Base-by-base conservation (phyloP, 805 yeast species). In the Lipomyces japonicus region DNA sequence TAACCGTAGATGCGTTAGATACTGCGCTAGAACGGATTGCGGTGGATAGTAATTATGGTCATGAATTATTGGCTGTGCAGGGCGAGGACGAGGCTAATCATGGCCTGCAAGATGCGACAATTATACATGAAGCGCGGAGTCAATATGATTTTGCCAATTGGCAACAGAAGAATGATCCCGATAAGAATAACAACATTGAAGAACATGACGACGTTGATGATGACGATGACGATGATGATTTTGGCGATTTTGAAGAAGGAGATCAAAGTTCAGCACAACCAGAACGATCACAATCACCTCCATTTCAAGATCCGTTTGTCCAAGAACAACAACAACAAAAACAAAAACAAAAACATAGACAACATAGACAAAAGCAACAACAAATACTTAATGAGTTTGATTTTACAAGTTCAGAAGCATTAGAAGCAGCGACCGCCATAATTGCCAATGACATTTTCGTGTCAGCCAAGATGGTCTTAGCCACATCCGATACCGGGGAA, bases 211-310 rank as follows among this genome's bases (percentile, higher is more conserved):
- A 19, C 7, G 42, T 34, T 21, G 48, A 41, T 16, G 37, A 34
- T 9, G 37, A 34, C 14, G 50, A 46, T 14, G 38, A 31, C 9
- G 50, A 46, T 30, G 50, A 54, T 30, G 58, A 54, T 34, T 54
- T 54, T 47, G 58, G 58, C 14, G 58, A 54, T 35, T 54, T 54
- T 44, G 58, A 51, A 3, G 58, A 54, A 22, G 48, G 34, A 2
- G 42, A 44, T 28, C 37, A 30, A 2, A 49, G 51, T 19, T 23
- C 24, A 16, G 30, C 44, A 16, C 35, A 38, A 18, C 31, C n/a
- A 30, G 14, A 14, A 30, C 34, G 12, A 14, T n/a, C n/a, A 30
- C n/a, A 14, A 12, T 14, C n/a, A 12, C 34, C n/a, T 12, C 12
- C 12, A n/a, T 30, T 14, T n/a, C 12, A 30, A 30, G 14, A 30